Conservation (phyloP, 2,329 filamentous ascomycete species). For the Beauveria pseudobassiana region DNA sequence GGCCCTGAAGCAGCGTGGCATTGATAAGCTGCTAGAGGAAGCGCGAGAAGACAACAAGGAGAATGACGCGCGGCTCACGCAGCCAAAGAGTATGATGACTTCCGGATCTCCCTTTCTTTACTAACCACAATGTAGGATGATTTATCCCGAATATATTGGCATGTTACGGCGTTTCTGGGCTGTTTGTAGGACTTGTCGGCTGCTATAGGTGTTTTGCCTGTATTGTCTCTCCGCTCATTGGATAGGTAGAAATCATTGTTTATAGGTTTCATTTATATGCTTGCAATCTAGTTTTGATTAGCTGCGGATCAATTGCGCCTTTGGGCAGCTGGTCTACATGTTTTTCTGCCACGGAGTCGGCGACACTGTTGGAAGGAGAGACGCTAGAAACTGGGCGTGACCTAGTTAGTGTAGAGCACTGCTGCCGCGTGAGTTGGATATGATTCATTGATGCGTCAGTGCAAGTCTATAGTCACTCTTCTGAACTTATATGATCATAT, state of each 20-base stretch:
- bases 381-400: background rate
- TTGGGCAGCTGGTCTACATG: background rate
- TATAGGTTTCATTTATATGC: background rate
- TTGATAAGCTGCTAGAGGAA: constrained; percentile 88
- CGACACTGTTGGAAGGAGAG: background rate
- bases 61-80: constrained; percentile 56
- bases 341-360: background rate
- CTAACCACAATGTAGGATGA: background rate
- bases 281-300: background rate
- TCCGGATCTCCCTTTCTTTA: constrained; percentile 34
- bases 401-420: background rate
- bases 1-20: constrained; percentile 79
- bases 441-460: no score
- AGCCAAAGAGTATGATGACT: constrained; percentile 32
- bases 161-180: background rate
- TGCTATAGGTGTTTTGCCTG: background rate
- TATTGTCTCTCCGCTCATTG: constrained; percentile 5
- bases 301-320: background rate
- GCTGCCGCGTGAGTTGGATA: no score
- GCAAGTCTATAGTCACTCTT: no score
- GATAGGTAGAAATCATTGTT: background rate
- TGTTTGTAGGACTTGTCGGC: background rate
- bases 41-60: constrained; percentile 85
- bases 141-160: constrained; percentile 25
- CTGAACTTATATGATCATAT: background rate